Evolutionary conservation across 2,329 filamentous ascomycete genomes (phyloP), one percentile per base, ranked within the genome.

Genomic region (Neophaeococcomyces aloes): DNA sequence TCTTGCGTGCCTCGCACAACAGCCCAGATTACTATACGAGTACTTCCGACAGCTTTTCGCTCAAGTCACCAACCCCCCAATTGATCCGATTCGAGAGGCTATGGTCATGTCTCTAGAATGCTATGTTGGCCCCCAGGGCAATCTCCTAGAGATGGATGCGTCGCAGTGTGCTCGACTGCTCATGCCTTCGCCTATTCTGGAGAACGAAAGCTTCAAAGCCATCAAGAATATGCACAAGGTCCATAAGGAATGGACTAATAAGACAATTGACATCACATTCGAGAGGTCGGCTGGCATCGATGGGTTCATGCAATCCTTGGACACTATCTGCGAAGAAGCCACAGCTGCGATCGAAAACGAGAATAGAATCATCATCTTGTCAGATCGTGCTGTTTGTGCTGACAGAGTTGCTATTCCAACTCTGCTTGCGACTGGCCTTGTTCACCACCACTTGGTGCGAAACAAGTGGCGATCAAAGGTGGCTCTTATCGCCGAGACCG

Each of bases 11-110:
- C 72, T 96, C 61, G 84, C 89, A n/a, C 77, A 84, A 53, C 84
- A 88, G 50, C 87, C 89, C 54, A 84, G 88, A 55, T 72, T 94
- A 42, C 76, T 95, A 15, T 94, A 85, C 64, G 89, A 95, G 65
- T 96, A 96, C 69, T 96, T 96, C 81, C 81, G 89, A 50, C 86
- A 96, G 70, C 80, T 96, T 33, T 96, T 96, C 63, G 89, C 89
- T 7, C 89, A 96, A 68, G 89, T 96, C 62, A 96, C 89, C 49
- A 96, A 96, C 65, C 89, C 89, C 54, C 89, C 89, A 11, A 96
- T 96, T 59, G 89, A 96, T 60, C 89, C 89, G 25, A 96, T 96
- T 56, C 78, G 89, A 65, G 89, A 96, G 72, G 89, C 88, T 21
- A 91, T 95, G 58, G 89, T 96, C 65, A 96, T 96, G 89, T 95